Base-by-base conservation (phyloP, 352 stramenopile species). In the Phytopythium delawarense region DNA sequence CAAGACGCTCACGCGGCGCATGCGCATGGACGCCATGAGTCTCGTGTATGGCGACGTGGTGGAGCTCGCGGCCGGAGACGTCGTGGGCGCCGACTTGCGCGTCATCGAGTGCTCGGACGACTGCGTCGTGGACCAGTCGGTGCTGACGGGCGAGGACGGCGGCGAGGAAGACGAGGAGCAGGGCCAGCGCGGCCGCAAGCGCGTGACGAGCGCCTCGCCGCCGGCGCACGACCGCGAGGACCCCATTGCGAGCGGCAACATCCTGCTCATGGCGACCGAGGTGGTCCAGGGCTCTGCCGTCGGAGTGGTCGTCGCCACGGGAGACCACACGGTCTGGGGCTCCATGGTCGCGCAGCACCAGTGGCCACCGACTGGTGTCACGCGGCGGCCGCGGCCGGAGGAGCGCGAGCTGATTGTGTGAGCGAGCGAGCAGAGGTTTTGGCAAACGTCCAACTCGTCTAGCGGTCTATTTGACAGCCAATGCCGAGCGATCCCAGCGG, bases 31-130 rank as follows among this genome's bases (percentile, higher is more conserved):
- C 70, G 85, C 89, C 9, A 75, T 81, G 42, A 94, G 83, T 61
- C 78, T 98, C 32, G 93, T 98, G 15, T 75, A 83, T 30, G 94
- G 94, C 21, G 96, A 98, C 60, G 77, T 98, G n/a, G 84, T 98
- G 39, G 81, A 95, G 61, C 72, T 98, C 44, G 79, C 89, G 42
- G 84, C 70, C 39, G 91, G 91, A 0, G 92, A 98, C 63, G 66
- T 95, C 18, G 86, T 98, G 11, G 89, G 90, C 18, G 96, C 94
- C 0, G 96, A 98, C 64, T 57, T 92, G 58, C 81, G 86, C 59
- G 75, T 96, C 12, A 63, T 93, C 42, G 78, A 91, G 65, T 92
- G 83, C 72, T 93, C 86, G 16, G 52, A 69, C 18, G 80, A 96
- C 70, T 94, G 83, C 50, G 59, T 88, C 21, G 79, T 92, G 57